Evolutionary conservation across 345 rosid species (phyloP).

Genomic region (Arabidopsis suecica): DNA sequence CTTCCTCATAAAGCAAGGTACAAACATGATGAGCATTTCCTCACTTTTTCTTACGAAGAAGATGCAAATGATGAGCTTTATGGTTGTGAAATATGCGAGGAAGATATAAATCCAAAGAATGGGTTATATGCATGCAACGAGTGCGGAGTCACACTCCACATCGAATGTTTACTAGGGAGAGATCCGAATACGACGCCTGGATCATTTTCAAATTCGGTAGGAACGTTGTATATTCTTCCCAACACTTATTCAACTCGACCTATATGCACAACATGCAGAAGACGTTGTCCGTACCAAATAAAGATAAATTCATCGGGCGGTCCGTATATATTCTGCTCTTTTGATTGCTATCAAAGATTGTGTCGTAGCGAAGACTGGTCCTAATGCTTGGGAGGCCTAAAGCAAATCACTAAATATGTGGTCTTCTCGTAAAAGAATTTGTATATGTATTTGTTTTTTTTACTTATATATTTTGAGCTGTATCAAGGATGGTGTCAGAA

Average conservation of each 20-base stretch:
- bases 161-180: slow-evolving; percentile 2
- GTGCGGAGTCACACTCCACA: slow-evolving; percentile 8
- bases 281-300: neutral
- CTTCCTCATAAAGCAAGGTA: slow-evolving; percentile 4
- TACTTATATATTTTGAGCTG: too few relatives aligned
- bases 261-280: slow-evolving; percentile 15
- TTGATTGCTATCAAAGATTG: too few relatives aligned
- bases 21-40: slow-evolving; percentile 14
- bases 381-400: too few relatives aligned
- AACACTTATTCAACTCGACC: slow-evolving; percentile 9
- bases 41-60: neutral
- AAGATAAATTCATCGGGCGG: neutral
- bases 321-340: too few relatives aligned
- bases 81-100: slow-evolving; percentile 9
- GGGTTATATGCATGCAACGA: slow-evolving; percentile 22
- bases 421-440: too few relatives aligned
- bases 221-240: neutral
- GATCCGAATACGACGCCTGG: slow-evolving; percentile 8
- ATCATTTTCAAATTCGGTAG: neutral
- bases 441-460: too few relatives aligned
- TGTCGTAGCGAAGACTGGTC: too few relatives aligned
- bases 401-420: too few relatives aligned
- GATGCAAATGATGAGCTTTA: neutral
- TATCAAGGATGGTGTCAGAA: neutral
- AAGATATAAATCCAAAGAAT: neutral